Base-by-base conservation (phyloP, 441 rosid species). In the Flueggea neowawraea region DNA sequence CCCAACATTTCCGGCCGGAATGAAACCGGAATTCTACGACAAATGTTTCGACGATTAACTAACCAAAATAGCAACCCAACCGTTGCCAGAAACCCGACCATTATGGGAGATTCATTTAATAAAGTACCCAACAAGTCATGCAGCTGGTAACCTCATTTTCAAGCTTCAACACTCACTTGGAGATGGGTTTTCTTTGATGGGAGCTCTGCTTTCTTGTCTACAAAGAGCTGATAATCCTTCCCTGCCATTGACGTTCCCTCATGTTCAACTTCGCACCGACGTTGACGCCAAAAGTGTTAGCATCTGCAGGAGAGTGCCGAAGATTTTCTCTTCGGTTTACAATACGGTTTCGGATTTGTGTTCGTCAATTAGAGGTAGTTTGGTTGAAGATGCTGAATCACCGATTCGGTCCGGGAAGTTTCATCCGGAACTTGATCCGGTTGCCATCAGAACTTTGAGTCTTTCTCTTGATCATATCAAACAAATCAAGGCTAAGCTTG, bases 161-260 rank as follows among this genome's bases (percentile, higher is more conserved):
- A 78, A 78, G 61, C 66, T 78, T 7, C 77, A 78, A 32, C 79
- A 74, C 12, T 39, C 79, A 0, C 72, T 78, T 17, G 78, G 83
- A 0, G 83, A 79, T 57, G 83, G 83, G 4, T 73, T 56, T 13
- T 73, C 78, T 64, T 41, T 79, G 0, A 57, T 75, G 67, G 78
- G 78, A 9, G 71, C 69, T 52, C 75, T 79, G 16, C 69, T 79
- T 47, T 79, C 83, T 7, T 69, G 75, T 31, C 43, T 75, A 8
- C 64, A 75, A 52, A 62, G 83, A 16, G 80, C 77, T 31, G 80
- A 75, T 10, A 12, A 64, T 12, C 75, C 78, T 62, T 61, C 78
- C 17, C 68, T 71, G 22, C 76, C 82, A 0, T 31, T 72, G 54
- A 55, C 75, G 6, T 78, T 72, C 55, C 82, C 82, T 57, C 55